phyloP scores from a whole-genome alignment of 495 filamentous ascomycete genomes.

The Mytilinidion resinicola region DNA sequence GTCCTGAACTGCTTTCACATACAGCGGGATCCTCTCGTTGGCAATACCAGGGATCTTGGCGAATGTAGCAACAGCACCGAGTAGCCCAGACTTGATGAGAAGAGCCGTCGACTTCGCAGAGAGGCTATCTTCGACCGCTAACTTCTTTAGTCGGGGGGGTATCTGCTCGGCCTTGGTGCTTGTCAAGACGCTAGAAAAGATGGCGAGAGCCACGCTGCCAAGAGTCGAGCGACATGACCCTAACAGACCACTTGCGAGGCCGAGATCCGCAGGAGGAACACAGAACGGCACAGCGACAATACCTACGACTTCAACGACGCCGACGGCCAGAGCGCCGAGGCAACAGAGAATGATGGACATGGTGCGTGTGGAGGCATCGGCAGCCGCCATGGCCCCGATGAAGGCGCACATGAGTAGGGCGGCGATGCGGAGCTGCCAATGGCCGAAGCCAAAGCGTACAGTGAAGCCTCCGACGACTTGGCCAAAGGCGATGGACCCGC shows the following conservation, averaged over 20 bases:
- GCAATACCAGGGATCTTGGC: constrained; percentile 12
- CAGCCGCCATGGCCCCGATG: constrained; percentile 12
- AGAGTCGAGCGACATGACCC: constrained; percentile 7
- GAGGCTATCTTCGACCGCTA: constrained; percentile 1
- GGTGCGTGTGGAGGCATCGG: constrained; percentile 12
- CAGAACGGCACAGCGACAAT: constrained; percentile 11
- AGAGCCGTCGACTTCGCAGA: not conserved
- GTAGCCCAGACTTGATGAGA: constrained; percentile 4
- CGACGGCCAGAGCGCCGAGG: constrained; percentile 10
- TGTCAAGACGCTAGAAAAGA: constrained; percentile 13
- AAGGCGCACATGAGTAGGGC: constrained; percentile 10
- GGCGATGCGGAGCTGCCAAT: constrained; percentile 8
- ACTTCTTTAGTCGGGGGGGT: not conserved
- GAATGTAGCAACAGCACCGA: not conserved
- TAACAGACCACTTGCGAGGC: constrained; percentile 9
- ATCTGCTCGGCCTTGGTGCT: constrained; percentile 7
- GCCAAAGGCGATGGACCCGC: constrained; percentile 11
- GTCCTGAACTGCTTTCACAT: not conserved
- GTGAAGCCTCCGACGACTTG: constrained; percentile 10
- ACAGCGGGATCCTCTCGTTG: not conserved
- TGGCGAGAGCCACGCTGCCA: constrained; percentile 6
- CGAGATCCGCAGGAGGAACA: constrained; percentile 8
- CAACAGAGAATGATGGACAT: not conserved
- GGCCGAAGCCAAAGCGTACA: constrained; percentile 4
- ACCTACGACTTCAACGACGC: constrained; percentile 9